Percentiles rank a stretch among this genome's conserved stretches.
Evolutionary conservation across 306 rosid genomes (phyloP).

Genomic region (barrel medic (Medicago truncatula)): MtrunA17r5.0-ANR NC_053044.1:6195001-6195500

Average conservation of each 20-base stretch:
- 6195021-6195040: constrained; percentile 21
- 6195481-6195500: too few species aligned
- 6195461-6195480: not conserved
- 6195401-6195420: too few species aligned
- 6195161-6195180: constrained; percentile 2
- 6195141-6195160: not conserved
- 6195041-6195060: constrained; percentile 28
- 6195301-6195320: not conserved
- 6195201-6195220: not conserved
- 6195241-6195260: not conserved
- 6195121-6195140: constrained; percentile 26
- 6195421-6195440: too few species aligned
- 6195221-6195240: not conserved
- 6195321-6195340: not conserved
- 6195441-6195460: too few species aligned
- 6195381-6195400: too few species aligned
- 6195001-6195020: constrained; percentile 26
- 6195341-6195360: not conserved
- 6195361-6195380: too few species aligned
- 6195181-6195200: not conserved
- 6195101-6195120: constrained; percentile 22
- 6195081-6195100: not conserved
- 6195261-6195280: not conserved
- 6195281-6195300: not conserved
- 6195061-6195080: not conserved